Base-by-base conservation (phyloP, 257 asterid genomes). In the Parsonsia alboflavescens region DNA sequence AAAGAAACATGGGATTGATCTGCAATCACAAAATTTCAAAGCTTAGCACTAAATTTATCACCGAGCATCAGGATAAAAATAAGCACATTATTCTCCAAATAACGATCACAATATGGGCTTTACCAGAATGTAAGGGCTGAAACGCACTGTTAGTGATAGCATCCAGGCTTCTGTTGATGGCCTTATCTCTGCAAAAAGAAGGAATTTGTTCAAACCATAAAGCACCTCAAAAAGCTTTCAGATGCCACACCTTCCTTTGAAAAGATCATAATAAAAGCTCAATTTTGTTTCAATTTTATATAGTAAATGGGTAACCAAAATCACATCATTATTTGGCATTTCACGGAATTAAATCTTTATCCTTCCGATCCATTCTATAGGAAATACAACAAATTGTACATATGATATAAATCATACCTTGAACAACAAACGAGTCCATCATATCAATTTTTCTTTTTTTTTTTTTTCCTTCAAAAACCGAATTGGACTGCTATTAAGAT, bases 91-190 rank as follows among this genome's bases (percentile, higher is more conserved):
- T 68, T 41, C 7, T 6, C 11, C 42, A 74, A 19, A 73, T 2
- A 36, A 2, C 17, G 42, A 46, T 30, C 7, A n/a, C 10, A 30
- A 22, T 15, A 30, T 48, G 49, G 21, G 53, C 15, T 50, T 84
- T 83, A 90, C 97, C 96, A 28, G 89, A 70, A 72, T 89, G 79
- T 30, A 83, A 68, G 75, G 85, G 74, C 0, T 86, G 93, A 79
- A 81, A 63, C 64, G 84, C 36, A 21, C 82, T 80, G 46, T 90
- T 83, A 66, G 62, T 80, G 41, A 90, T 87, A 74, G 91, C 83
- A 70, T 87, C 84, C 88, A 94, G 73, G 71, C 84, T 87, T 75
- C 78, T 80, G 79, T 85, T 92, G 52, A 88, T 88, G 93, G 81
- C 52, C 99, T 88, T 66, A 86, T 62, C 42, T 88, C 99, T 94